Evolutionary conservation across 2,329 filamentous ascomycete species (phyloP), one percentile per base, ranked within the genome.

Genomic region (Venturia aucupariae): DNA sequence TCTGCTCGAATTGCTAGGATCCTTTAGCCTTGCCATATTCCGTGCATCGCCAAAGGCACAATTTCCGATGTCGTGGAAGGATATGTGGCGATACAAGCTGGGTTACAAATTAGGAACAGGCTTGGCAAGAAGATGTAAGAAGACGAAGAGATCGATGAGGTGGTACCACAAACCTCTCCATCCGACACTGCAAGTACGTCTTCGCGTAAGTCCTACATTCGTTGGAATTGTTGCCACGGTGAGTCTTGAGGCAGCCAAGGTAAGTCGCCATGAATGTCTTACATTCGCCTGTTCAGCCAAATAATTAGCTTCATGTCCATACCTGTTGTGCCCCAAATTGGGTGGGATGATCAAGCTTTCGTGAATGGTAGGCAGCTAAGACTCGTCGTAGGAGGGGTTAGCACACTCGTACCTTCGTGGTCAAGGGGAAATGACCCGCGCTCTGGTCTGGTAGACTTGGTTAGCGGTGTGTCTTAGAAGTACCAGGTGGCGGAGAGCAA

Each of bases 391-490:
- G 19, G 19, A n/a, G 22, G 30, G 13, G 30, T 15, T 46, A 38
- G 39, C 15, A 41, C 54, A 42, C 63, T 66, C 72, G 61, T 78
- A 87, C 85, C 91, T 75, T 96, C 92, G 71, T 97, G 92, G 76
- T 97, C 93, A 64, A 97, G 85, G n/a, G 93, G 93, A 73, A 97
- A 97, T 71, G 90, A 95, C 64, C 93, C 93, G 71, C 92, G 87
- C 75, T 97, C 90, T 5, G 93, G 93, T 65, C 90, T 94, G 69
- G 57, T n/a, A 65, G 59, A 55, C 42, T 59, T 51, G 27, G 17
- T 54, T 51, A 11, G 15, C 60, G 51, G 57, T 61, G 62, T 42
- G 30, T 62, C 60, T 3, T 38, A 42, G 62, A 46, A 60, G 30
- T 65, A 59, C 46, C 61, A 65, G 63, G 54, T 63, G 24, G 39